Base-by-base conservation (phyloP, 352 stramenopile genomes). In the Phytophthora fragariaefolia region DNA sequence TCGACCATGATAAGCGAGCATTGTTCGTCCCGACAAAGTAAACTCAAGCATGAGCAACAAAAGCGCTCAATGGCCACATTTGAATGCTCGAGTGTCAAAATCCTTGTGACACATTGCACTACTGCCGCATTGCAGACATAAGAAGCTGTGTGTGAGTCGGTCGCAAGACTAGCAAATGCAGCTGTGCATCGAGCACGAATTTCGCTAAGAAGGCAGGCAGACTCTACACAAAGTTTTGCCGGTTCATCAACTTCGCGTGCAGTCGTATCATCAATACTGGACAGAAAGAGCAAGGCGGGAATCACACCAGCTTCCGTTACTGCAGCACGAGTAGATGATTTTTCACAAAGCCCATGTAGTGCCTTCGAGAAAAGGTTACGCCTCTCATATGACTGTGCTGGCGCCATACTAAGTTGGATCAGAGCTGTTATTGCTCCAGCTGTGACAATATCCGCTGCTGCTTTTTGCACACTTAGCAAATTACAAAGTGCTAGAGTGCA, bases 401-500 rank as follows among this genome's bases (percentile, higher is more conserved):
- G 64, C 1, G 74, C 76, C 72, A 84, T 79, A 49, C 85, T 89
- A 1, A 95, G 60, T 28, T 87, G 60, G 42, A 93, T 83, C 2
- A 93, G 60, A 20, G 84, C 80, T 1, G 76, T 80, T 26, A 93
- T 85, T 1, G 85, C 87, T 6, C 87, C 87, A 12, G 82, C 76
- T 9, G 74, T 76, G 48, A 92, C 75, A 49, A 93, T 92, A 23
- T 92, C 83, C 0, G 82, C 70, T 5, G 83, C 83, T 15, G 83
- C 84, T 49, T 92, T 85, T 12, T 91, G 80, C 5, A 93, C 87
- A 48, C 74, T 90, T 4, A 95, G 62, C 48, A 95, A 54, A 52
- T 93, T 95, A 45, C 85, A 95, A 8, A 95, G 47, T 6, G 87
- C 79, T 4, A 95, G 57, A 0, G 85, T 95, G 57, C 82, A 91